Evolutionary conservation across 805 yeast species (phyloP).

Genomic region (Vanderwaltozyma yarrowii): DNA sequence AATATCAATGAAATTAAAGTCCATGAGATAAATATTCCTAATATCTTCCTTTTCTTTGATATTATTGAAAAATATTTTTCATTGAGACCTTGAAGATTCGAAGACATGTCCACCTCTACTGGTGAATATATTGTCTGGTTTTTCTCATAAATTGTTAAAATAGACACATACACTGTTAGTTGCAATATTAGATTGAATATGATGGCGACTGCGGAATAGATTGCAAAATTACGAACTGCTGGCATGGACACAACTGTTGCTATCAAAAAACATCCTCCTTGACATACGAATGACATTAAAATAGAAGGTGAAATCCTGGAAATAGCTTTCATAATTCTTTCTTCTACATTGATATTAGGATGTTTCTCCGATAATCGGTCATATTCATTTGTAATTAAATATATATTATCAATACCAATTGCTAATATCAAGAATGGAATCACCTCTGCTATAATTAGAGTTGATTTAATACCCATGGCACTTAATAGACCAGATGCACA

Average conservation of each 20-base stretch:
- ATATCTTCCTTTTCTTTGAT: conserved; percentile 38
- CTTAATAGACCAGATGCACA: conserved; percentile 80
- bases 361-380: conserved; percentile 40
- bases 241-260: conserved; percentile 89
- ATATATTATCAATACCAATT: conserved; percentile 92
- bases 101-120: conserved; percentile 8
- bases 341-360: conserved; percentile 41
- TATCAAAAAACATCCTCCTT: conserved; percentile 65
- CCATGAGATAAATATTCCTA: conserved; percentile 49
- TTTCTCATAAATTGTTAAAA: conserved; percentile 36
- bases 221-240: conserved; percentile 88
- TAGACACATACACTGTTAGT: conserved; percentile 68
- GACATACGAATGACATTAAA: conserved; percentile 63
- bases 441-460: conserved; percentile 91
- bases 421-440: conserved; percentile 90
- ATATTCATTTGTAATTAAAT: conserved; percentile 73
- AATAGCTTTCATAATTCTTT: conserved; percentile 53
- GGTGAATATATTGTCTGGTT: conserved; percentile 2
- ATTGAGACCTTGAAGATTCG: conserved; percentile 7
- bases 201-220: conserved; percentile 82
- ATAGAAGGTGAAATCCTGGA: conserved; percentile 83
- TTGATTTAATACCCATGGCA: conserved; percentile 67
- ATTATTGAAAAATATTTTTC: conserved; percentile 47
- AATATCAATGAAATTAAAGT: conserved; percentile 58
- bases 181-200: conserved; percentile 67